Percentiles rank a stretch among this genome's conserved stretches.
These are phyloP conservation scores for Cladosporium sp. DNA, from an alignment of 2,329 filamentous ascomycete species.

Conservation along the genomic window DNA sequence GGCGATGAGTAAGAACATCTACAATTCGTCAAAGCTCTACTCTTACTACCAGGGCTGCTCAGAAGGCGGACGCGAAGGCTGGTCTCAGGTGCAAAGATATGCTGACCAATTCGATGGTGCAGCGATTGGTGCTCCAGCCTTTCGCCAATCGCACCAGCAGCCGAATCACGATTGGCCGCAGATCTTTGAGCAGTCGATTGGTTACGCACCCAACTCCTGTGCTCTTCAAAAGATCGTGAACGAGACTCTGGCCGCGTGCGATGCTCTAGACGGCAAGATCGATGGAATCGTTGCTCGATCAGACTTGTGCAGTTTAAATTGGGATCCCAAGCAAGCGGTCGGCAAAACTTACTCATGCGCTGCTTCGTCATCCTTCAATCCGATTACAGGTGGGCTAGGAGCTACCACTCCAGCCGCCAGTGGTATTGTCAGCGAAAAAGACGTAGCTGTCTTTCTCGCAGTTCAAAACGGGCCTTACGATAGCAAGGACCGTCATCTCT, in stretches of 20 bases:
- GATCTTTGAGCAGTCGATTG: constrained; percentile 36
- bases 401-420: constrained; percentile 27
- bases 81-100: constrained; percentile 49
- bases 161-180: constrained; percentile 39
- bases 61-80: constrained; percentile 48
- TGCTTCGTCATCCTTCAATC: constrained; percentile 22
- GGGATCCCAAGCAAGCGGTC: constrained; percentile 43
- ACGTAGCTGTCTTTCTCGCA: constrained; percentile 30
- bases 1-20: constrained; percentile 39
- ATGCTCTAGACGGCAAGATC: constrained; percentile 35
- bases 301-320: constrained; percentile 44
- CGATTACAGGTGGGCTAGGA: constrained; percentile 5
- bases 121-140: constrained; percentile 44
- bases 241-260: constrained; percentile 51
- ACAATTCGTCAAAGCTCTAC: constrained; percentile 33
- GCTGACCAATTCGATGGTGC: constrained; percentile 46
- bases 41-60: constrained; percentile 53
- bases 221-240: constrained; percentile 51
- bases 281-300: constrained; percentile 50
- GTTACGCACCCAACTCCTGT: constrained; percentile 42
- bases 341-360: constrained; percentile 45
- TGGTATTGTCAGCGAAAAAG: constrained; percentile 31
- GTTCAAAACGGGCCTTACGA: constrained; percentile 40
- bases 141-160: constrained; percentile 45
- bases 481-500: constrained; percentile 36